Percentiles rank a stretch among this genome's conserved stretches.
phyloP scores from a whole-genome alignment of 768 basidiomycete genomes.

The Hypsizygus marmoreus region DNA sequence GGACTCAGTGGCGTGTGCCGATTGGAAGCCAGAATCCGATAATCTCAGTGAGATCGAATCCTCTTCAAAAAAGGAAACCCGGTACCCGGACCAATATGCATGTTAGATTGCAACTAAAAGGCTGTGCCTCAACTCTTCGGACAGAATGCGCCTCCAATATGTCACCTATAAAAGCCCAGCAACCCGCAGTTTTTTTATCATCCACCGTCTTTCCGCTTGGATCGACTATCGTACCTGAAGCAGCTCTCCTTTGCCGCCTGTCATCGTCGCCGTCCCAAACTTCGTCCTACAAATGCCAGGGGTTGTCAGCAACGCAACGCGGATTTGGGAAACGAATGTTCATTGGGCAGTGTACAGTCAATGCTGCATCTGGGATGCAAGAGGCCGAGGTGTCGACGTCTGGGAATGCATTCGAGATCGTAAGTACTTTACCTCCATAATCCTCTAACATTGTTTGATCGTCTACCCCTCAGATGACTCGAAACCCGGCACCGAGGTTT shows the following conservation, averaged over 20 bases:
- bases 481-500: conserved; percentile 49
- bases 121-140: conserved; percentile 15
- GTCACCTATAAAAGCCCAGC: conserved; percentile 22
- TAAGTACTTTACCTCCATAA: conserved; percentile 37
- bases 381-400: conserved; percentile 67
- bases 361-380: conserved; percentile 72
- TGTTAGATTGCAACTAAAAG: conserved; percentile 15
- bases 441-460: conserved; percentile 6
- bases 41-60: conserved; percentile 15
- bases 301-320: conserved; percentile 61
- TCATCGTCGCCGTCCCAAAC: conserved; percentile 7
- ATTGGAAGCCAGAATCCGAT: conserved; percentile 11
- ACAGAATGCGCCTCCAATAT: conserved; percentile 19
- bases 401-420: conserved; percentile 76
- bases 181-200: conserved; percentile 2
- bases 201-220: neutral
- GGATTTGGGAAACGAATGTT: conserved; percentile 70
- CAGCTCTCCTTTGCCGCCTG: neutral
- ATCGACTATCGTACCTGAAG: neutral
- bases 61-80: conserved; percentile 12
- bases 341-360: conserved; percentile 67
- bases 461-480: conserved; percentile 52
- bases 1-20: no score
- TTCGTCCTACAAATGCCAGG: conserved; percentile 34
- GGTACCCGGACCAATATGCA: conserved; percentile 16